Evolutionary conservation across 2,329 filamentous ascomycete genomes (phyloP).

Genomic region (Stachybotrys chartarum): DNA sequence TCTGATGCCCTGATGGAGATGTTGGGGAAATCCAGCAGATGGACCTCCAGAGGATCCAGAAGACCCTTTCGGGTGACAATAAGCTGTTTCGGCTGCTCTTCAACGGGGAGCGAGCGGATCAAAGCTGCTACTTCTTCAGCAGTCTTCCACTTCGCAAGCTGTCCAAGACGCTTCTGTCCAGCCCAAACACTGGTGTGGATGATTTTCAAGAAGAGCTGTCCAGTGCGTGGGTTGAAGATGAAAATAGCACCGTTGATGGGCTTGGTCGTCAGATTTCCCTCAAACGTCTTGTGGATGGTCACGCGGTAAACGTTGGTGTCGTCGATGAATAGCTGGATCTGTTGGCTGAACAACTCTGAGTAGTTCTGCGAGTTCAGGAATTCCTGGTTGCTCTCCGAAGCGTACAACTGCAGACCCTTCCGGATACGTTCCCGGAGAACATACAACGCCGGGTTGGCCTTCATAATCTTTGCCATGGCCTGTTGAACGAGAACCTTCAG

Average conservation of each 20-base stretch:
- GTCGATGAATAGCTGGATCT: slow-evolving; percentile 97
- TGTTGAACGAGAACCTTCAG: slow-evolving; percentile 93
- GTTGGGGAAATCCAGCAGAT: slow-evolving; percentile 96
- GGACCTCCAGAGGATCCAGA: slow-evolving; percentile 92
- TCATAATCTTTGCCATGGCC: slow-evolving; percentile 99
- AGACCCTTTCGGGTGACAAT: slow-evolving; percentile 98
- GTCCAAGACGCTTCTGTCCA: slow-evolving; percentile 96
- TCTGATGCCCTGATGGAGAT: slow-evolving; percentile 98
- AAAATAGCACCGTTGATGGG: slow-evolving; percentile 99
- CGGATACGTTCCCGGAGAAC: slow-evolving; percentile 95
- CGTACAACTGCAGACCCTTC: slow-evolving; percentile 95
- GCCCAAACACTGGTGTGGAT: slow-evolving; percentile 99
- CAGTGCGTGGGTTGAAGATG: slow-evolving; percentile 99
- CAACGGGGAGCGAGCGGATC: slow-evolving; percentile 89
- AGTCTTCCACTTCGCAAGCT: slow-evolving; percentile 98
- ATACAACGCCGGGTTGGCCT: slow-evolving; percentile 94
- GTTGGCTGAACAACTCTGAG: slow-evolving; percentile 97
- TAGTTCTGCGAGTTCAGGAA: slow-evolving; percentile 99
- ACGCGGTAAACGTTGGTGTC: slow-evolving; percentile 99
- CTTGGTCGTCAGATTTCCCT: slow-evolving; percentile 97
- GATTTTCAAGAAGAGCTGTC: slow-evolving; percentile 96
- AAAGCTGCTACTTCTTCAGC: slow-evolving; percentile 98
- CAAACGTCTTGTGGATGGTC: slow-evolving; percentile 99
- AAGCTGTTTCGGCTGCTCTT: slow-evolving; percentile 97
- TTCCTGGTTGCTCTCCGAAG: slow-evolving; percentile 97